Evolutionary conservation across 805 yeast genomes (phyloP).

Genomic region (Torulaspora quercuum): DNA sequence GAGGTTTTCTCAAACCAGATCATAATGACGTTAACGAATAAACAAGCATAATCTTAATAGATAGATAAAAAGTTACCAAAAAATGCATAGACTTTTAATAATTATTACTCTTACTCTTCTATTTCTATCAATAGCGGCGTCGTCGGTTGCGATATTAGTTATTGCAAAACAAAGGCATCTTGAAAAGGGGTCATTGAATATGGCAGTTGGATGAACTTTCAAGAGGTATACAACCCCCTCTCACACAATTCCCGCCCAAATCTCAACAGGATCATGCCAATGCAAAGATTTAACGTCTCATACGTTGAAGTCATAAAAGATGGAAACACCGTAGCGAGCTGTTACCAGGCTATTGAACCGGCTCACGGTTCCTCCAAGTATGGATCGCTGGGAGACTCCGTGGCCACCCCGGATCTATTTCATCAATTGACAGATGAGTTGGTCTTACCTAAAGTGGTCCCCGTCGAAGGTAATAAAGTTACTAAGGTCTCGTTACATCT

Average conservation of each 20-base stretch:
- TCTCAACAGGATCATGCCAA: no score
- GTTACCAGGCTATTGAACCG: slow-evolving; percentile 20
- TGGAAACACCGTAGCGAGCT: slow-evolving; percentile 24
- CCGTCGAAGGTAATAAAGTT: slow-evolving; percentile 33
- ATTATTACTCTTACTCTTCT: background rate
- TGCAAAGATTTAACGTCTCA: slow-evolving; percentile 20
- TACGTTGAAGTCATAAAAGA: slow-evolving; percentile 31
- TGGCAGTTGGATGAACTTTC: no score
- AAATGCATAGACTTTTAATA: no score
- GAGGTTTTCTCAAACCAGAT: slow-evolving; percentile 19
- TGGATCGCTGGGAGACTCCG: slow-evolving; percentile 24
- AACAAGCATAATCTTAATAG: no score
- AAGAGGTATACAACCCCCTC: no score
- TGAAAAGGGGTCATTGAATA: no score
- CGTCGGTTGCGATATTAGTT: slow-evolving; percentile 9
- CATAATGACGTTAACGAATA: slow-evolving; percentile 5
- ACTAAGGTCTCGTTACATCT: slow-evolving; percentile 32
- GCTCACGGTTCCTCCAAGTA: slow-evolving; percentile 15
- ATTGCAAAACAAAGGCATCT: no score
- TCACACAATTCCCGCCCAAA: no score
- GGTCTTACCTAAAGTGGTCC: slow-evolving; percentile 33
- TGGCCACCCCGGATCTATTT: slow-evolving; percentile 23
- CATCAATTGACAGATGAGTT: slow-evolving; percentile 30
- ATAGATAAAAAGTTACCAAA: no score
- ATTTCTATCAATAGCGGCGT: no score